Evolutionary conservation across 1,284 basidiomycete species (phyloP).

Genomic region (Vanrija sp.): DNA sequence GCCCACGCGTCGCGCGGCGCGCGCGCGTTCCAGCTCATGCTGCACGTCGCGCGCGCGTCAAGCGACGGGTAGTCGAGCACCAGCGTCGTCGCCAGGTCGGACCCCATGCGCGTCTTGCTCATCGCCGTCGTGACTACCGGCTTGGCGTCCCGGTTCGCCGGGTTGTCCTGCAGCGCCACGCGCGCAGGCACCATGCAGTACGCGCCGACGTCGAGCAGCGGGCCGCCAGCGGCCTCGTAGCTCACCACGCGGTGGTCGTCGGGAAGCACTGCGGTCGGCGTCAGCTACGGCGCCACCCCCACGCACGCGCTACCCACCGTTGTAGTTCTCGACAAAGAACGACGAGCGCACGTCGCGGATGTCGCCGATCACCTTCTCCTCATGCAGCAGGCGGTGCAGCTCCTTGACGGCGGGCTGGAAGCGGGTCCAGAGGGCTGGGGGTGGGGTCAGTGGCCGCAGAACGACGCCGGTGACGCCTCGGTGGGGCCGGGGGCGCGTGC

Average conservation of each 20-base stretch:
- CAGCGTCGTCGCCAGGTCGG: constrained; percentile 41
- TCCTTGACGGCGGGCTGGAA: constrained; percentile 46
- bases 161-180: constrained; percentile 28
- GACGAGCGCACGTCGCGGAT: constrained; percentile 28
- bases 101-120: constrained; percentile 41
- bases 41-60: constrained; percentile 22
- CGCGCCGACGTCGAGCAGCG: constrained; percentile 52
- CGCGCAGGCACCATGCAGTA: constrained; percentile 26
- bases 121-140: constrained; percentile 39
- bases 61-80: constrained; percentile 41
- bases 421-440: constrained; percentile 45
- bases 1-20: constrained; percentile 2
- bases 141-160: constrained; percentile 27
- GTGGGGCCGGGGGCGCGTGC: background rate
- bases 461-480: no score
- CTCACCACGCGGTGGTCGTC: constrained; percentile 47
- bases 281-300: background rate
- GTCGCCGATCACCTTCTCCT: constrained; percentile 44
- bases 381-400: constrained; percentile 39
- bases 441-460: background rate
- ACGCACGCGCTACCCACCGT: background rate
- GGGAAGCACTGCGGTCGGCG: constrained; percentile 1
- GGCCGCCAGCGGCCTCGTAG: constrained; percentile 51
- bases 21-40: constrained; percentile 4
- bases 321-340: constrained; percentile 11